Conservation (phyloP, 2,329 filamentous ascomycete genomes). For the Pestalotiopsis sp. region DNA sequence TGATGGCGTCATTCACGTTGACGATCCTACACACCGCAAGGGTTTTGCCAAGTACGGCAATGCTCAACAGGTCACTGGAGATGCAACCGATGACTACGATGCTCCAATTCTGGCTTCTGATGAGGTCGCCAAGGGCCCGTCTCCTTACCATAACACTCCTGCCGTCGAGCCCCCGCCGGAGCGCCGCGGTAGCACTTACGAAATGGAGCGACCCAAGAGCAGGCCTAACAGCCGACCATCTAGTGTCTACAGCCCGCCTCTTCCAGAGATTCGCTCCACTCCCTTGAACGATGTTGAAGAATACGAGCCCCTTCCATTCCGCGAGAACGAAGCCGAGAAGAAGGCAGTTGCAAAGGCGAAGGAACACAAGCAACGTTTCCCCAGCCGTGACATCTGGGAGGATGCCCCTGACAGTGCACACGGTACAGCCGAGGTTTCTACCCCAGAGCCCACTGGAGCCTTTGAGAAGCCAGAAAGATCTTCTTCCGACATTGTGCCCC, state of each 20-base stretch:
- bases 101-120: constrained; percentile 88
- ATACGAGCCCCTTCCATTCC: constrained; percentile 92
- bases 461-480: constrained; percentile 40
- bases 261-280: constrained; percentile 61
- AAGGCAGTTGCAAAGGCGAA: constrained; percentile 49
- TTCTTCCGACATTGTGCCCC: constrained; percentile 34
- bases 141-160: constrained; percentile 68
- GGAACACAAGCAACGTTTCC: constrained; percentile 72
- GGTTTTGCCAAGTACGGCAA: constrained; percentile 47
- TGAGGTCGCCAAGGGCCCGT: constrained; percentile 76
- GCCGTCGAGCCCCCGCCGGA: constrained; percentile 78
- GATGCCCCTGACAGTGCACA: constrained; percentile 87
- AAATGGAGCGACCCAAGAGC: constrained; percentile 59
- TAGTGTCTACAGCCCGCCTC: constrained; percentile 61
- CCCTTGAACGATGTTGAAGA: constrained; percentile 88
- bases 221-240: constrained; percentile 66
- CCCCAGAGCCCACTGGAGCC: constrained; percentile 65
- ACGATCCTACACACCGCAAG: constrained; percentile 59
- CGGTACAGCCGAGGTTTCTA: constrained; percentile 79
- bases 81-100: constrained; percentile 62
- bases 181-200: constrained; percentile 61
- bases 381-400: constrained; percentile 96
- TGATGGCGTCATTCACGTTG: constrained; percentile 74
- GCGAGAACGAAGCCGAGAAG: constrained; percentile 61
- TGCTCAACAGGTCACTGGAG: constrained; percentile 52